Percentiles rank a stretch among this genome's conserved stretches.
Evolutionary conservation across 768 basidiomycete species (phyloP).

Genomic region (Phaffia australis): DNA sequence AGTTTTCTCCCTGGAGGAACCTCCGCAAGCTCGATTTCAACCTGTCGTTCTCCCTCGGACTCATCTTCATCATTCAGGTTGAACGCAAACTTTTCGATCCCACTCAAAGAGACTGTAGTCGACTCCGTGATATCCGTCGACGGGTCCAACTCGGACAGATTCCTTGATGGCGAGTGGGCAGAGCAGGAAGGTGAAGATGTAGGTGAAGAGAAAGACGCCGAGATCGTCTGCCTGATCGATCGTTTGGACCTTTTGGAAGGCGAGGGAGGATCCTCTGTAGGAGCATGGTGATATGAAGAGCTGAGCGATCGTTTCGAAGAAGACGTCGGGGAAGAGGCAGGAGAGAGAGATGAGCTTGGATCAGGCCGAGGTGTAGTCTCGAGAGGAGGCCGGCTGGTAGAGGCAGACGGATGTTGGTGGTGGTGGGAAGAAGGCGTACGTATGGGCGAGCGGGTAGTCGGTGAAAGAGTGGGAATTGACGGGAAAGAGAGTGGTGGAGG

Average conservation of each 20-base stretch:
- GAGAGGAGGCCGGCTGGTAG: background rate
- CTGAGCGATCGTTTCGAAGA: background rate
- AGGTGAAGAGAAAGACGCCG: conserved; percentile 3
- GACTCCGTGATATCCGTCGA: no score
- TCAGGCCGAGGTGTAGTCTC: background rate
- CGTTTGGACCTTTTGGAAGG: conserved; percentile 2
- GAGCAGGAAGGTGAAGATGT: background rate
- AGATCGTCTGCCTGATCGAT: background rate
- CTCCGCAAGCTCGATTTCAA: no score
- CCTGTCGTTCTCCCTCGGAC: no score
- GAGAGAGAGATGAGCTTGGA: background rate
- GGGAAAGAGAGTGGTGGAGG: no score
- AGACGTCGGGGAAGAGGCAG: background rate
- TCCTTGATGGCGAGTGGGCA: background rate
- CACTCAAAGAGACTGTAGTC: no score
- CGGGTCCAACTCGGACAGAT: background rate
- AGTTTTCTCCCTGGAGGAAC: no score
- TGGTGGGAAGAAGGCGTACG: background rate
- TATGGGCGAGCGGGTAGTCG: background rate
- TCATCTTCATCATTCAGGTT: no score
- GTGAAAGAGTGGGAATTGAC: no score
- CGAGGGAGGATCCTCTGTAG: background rate
- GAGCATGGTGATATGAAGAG: no score
- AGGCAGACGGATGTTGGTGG: background rate
- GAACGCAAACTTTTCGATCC: no score